Conservation (phyloP, 164 flowering plant species). For the Tetrastigma voinierianum region DNA sequence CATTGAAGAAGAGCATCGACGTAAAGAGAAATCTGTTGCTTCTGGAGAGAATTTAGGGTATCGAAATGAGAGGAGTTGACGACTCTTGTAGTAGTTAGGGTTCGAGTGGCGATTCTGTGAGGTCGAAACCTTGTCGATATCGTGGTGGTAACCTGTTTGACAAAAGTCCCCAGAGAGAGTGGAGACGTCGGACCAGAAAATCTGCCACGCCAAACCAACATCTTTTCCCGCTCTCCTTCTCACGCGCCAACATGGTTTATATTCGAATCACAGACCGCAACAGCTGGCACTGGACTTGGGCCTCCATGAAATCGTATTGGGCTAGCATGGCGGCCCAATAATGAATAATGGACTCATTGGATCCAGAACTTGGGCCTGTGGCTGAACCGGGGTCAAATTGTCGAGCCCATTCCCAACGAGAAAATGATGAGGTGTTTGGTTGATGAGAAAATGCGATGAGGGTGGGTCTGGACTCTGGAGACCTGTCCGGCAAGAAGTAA, state of each 20-base stretch:
- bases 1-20: conserved; percentile 71
- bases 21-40: conserved; percentile 60
- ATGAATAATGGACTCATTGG: not conserved
- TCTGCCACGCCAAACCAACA: conserved; percentile 26
- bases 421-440: no score
- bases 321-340: not conserved
- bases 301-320: not conserved
- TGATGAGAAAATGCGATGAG: no score
- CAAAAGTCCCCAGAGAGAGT: conserved; percentile 40
- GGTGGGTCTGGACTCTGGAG: no score
- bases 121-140: conserved; percentile 7
- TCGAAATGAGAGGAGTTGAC: conserved; percentile 28
- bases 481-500: no score
- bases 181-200: conserved; percentile 8
- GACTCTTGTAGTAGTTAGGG: conserved; percentile 18
- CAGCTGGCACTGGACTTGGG: not conserved
- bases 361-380: no score
- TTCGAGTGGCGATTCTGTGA: conserved; percentile 4
- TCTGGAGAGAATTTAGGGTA: conserved; percentile 49
- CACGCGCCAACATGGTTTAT: no score
- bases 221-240: conserved; percentile 16
- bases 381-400: no score
- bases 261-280: no score
- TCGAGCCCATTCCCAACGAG: no score
- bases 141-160: conserved; percentile 47